Evolutionary conservation across 2,329 filamentous ascomycete species (phyloP), one percentile per base, ranked within the genome.

Genomic region (Xylaria arbuscula): DNA sequence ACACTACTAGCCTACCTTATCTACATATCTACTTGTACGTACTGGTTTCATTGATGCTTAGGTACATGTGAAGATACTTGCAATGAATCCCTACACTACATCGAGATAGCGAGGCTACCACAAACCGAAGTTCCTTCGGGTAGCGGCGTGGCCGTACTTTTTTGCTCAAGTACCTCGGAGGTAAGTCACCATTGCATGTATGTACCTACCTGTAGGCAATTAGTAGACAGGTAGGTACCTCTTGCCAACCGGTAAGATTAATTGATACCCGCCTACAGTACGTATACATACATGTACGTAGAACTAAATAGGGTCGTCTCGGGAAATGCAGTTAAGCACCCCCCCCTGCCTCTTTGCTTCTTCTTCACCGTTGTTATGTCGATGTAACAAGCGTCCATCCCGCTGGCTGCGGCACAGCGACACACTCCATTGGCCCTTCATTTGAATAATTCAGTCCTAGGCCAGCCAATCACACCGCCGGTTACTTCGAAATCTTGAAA

Each of bases 401-500:
- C 61, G 55, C 61, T 19, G 47, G 51, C 45, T 56, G 57, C 38
- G 22, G 47, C 54, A 24, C 38, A 64, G n/a, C 62, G 19, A 57
- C 48, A 40, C 58, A 66, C 58, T 45, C 50, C 42, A 62, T 65
- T 70, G 68, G 62, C 65, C 17, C 54, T 40, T 55, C 45, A 38
- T 63, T 50, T 56, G 19, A 56, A 40, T 24, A 68, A 63, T 65
- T 62, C 51, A 57, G 50, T 36, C 47, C 24, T 38, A n/a, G 5
- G 6, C 24, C 7, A 42, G 6, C 68, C 68, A 70, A 70, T 70
- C 68, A 70, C 1, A 48, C 36, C 32, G 19, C 22, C 40, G 2
- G 32, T 54, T 60, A 63, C 60, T 66, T 56, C 47, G 34, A 66
- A 51, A 63, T 70, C 48, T 66, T 66, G 68, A 68, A 70, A 70